These are phyloP conservation scores for Sclerotinia nivalis DNA, from an alignment of 2,329 filamentous ascomycete species.

Conservation along the genomic window DNA sequence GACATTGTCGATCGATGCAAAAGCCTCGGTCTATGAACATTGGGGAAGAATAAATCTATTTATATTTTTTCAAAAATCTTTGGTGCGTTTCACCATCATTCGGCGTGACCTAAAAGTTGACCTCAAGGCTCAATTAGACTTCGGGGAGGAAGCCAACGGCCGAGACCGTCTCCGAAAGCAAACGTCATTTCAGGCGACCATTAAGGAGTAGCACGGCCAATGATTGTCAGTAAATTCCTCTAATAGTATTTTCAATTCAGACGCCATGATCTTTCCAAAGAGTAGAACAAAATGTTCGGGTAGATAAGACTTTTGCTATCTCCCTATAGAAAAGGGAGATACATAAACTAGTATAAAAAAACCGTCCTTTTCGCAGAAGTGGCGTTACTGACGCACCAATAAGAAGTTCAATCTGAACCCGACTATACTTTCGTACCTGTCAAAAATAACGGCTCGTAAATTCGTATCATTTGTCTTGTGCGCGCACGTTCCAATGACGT, in stretches of 20 bases:
- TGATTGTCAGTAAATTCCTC: not conserved
- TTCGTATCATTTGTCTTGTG: not conserved
- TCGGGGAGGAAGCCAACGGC: not conserved
- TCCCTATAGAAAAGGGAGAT: not conserved
- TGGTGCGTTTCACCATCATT: not conserved
- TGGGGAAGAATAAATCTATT: not conserved
- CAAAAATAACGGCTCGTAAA: not conserved
- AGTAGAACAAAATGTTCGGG: not conserved
- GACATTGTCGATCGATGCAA: not conserved
- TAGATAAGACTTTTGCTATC: not conserved
- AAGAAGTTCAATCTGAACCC: not conserved
- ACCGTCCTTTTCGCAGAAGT: not conserved
- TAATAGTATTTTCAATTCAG: not conserved
- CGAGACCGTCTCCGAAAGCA: not conserved
- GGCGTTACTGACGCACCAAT: not conserved
- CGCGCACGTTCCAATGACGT: not conserved
- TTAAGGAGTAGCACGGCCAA: not conserved
- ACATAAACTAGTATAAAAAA: not conserved
- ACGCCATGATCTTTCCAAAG: not conserved
- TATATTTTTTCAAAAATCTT: not conserved
- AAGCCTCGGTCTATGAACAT: not conserved
- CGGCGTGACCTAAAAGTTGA: not conserved
- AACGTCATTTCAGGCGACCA: not conserved
- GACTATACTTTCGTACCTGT: not conserved
- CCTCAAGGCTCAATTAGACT: not conserved